A percentile compares a stretch with the other conserved stretches of the same genome.
phyloP scores from a whole-genome alignment of 2,329 filamentous ascomycete species.

The Aureobasidium namibiae region DNA sequence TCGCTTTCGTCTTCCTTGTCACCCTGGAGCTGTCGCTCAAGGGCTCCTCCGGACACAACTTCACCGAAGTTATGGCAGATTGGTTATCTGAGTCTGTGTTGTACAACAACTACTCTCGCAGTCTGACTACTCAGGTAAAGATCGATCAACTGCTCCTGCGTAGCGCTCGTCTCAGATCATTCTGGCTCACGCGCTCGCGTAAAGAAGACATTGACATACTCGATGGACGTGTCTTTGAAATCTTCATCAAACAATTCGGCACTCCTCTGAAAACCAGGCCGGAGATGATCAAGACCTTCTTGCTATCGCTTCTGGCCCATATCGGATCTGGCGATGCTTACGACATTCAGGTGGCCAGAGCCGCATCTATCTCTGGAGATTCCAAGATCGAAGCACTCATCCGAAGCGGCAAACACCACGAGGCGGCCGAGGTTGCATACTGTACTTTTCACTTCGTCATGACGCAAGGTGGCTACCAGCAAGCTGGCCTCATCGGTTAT shows the following conservation, averaged over 20 bases:
- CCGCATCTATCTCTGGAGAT: slow-evolving; percentile 34
- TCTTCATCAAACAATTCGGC: slow-evolving; percentile 30
- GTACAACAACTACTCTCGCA: slow-evolving; percentile 28
- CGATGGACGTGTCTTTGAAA: slow-evolving; percentile 19
- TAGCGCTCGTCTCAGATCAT: slow-evolving; percentile 32
- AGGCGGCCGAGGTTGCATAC: slow-evolving; percentile 37
- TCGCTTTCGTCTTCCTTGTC: slow-evolving; percentile 39
- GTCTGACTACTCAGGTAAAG: slow-evolving; percentile 20
- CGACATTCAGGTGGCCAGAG: slow-evolving; percentile 32
- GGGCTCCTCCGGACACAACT: slow-evolving; percentile 27
- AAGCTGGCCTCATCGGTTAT: slow-evolving; percentile 31
- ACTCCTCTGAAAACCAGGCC: slow-evolving; percentile 25
- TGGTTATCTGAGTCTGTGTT: slow-evolving; percentile 35
- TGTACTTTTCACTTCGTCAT: slow-evolving; percentile 37
- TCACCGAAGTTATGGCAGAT: slow-evolving; percentile 35
- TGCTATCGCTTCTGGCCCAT: slow-evolving; percentile 29
- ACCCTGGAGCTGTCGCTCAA: slow-evolving; percentile 37
- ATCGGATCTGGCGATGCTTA: slow-evolving; percentile 31
- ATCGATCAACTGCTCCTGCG: slow-evolving; percentile 28
- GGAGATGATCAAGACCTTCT: slow-evolving; percentile 18
- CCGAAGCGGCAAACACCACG: slow-evolving; percentile 30
- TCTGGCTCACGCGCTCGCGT: slow-evolving; percentile 26
- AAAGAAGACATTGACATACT: slow-evolving; percentile 30
- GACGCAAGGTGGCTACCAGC: slow-evolving; percentile 35
- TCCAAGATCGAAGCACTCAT: slow-evolving; percentile 28